phyloP scores from a whole-genome alignment of 768 basidiomycete species.

The Termitomyces sp. region DNA sequence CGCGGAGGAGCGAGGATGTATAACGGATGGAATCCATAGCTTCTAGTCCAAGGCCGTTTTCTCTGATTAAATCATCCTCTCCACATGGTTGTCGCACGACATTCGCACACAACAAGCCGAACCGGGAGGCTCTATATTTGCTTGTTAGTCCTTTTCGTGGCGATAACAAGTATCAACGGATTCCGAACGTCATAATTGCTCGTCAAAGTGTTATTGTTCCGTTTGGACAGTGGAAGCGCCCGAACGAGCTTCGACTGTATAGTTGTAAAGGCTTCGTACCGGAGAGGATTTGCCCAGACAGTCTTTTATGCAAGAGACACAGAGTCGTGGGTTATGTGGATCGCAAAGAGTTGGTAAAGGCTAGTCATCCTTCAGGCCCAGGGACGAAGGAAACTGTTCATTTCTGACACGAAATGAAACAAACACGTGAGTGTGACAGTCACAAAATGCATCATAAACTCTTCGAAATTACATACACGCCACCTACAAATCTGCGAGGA shows the following conservation, averaged over 20 bases:
- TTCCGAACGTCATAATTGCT: conserved; percentile 8
- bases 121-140: conserved; percentile 2
- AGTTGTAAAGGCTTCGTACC: neutral
- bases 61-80: neutral
- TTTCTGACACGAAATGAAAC: neutral
- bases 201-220: neutral
- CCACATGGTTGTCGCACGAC: neutral
- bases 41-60: neutral
- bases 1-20: neutral
- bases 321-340: conserved; percentile 1
- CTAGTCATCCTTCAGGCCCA: no score
- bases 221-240: neutral
- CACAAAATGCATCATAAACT: neutral
- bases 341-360: neutral
- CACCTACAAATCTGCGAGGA: no score
- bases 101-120: conserved; percentile 1
- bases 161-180: conserved; percentile 4
- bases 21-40: neutral
- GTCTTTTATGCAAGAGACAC: neutral
- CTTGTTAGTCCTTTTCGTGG: conserved; percentile 6
- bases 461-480: no score
- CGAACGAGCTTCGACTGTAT: neutral
- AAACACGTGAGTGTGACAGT: conserved; percentile 3
- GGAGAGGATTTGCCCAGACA: neutral
- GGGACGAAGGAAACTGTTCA: no score